These are phyloP conservation scores for Fusarium dimerum DNA, from an alignment of 2,329 filamentous ascomycete genomes.

Conservation along the genomic window DNA sequence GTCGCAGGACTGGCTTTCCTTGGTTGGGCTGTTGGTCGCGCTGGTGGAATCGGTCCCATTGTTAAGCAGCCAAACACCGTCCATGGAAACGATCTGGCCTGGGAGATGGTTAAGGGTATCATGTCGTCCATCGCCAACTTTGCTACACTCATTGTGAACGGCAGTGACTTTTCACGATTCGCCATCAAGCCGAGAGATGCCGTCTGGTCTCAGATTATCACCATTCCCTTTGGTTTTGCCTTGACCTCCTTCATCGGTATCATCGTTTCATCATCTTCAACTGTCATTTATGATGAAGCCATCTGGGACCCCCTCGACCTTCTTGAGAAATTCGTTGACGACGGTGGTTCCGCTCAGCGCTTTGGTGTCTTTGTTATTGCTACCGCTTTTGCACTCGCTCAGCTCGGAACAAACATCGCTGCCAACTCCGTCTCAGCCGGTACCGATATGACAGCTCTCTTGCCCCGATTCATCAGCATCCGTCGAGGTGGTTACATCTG, in stretches of 20 bases:
- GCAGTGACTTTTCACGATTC: constrained; percentile 85
- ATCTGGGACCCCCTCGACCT: constrained; percentile 76
- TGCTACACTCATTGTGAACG: constrained; percentile 80
- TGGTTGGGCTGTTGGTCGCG: constrained; percentile 81
- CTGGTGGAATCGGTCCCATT: constrained; percentile 82
- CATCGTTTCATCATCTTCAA: constrained; percentile 72
- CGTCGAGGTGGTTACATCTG: constrained; percentile 86
- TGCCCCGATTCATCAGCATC: constrained; percentile 81
- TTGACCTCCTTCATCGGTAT: constrained; percentile 85
- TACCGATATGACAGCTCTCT: constrained; percentile 77
- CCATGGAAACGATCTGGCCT: constrained; percentile 70
- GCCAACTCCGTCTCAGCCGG: constrained; percentile 84
- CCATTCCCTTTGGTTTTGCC: constrained; percentile 71
- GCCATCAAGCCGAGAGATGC: constrained; percentile 74
- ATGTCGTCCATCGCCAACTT: constrained; percentile 93
- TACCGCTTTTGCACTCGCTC: constrained; percentile 71
- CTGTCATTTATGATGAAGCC: constrained; percentile 64
- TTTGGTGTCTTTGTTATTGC: constrained; percentile 77
- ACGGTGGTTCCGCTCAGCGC: constrained; percentile 67
- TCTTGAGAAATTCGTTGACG: constrained; percentile 66
- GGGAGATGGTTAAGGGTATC: constrained; percentile 81
- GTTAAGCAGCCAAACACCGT: constrained; percentile 66
- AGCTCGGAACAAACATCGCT: constrained; percentile 84
- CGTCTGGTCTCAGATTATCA: constrained; percentile 76
- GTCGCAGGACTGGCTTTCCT: constrained; percentile 83